Evolutionary conservation across 73 alveolate species (phyloP).

Genomic region (Paramecium sexaurelia): DNA sequence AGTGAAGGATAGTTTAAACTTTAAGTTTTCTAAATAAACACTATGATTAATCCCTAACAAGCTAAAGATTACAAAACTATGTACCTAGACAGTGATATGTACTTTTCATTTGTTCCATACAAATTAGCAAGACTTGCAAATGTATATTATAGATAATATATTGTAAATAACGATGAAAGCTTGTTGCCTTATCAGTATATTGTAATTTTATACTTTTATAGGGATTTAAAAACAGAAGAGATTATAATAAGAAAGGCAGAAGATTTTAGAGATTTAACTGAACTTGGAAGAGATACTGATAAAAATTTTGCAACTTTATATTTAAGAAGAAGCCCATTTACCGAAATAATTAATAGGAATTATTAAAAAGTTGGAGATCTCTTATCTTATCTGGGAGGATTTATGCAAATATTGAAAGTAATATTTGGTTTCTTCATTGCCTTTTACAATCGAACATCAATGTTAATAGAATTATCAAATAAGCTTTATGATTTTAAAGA

Average conservation of each 20-base stretch:
- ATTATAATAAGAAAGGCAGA: neutral
- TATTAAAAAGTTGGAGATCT: slow-evolving; percentile 18
- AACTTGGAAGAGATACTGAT: neutral
- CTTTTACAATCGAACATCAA: neutral
- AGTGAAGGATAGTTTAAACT: neutral
- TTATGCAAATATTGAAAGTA: neutral
- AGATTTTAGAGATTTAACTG: slow-evolving; percentile 16
- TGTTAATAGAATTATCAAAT: slow-evolving; percentile 1
- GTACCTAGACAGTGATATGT: slow-evolving; percentile 6
- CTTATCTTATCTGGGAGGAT: slow-evolving; percentile 46
- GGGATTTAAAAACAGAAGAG: neutral
- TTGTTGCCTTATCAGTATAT: neutral
- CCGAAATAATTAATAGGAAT: neutral
- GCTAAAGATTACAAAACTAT: neutral
- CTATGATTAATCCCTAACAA: neutral
- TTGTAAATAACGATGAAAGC: neutral
- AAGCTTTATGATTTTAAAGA: slow-evolving; percentile 5
- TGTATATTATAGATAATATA: neutral
- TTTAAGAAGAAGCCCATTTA: slow-evolving; percentile 41
- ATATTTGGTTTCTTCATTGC: slow-evolving; percentile 1
- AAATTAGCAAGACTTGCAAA: neutral
- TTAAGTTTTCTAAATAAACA: neutral
- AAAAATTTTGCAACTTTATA: neutral
- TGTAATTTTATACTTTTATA: neutral
- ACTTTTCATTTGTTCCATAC: slow-evolving; percentile 3